Percentiles rank a stretch among this genome's conserved stretches.
These are phyloP conservation scores for Parietaria judaica DNA, from an alignment of 306 rosid genomes.

Conservation along the genomic window DNA sequence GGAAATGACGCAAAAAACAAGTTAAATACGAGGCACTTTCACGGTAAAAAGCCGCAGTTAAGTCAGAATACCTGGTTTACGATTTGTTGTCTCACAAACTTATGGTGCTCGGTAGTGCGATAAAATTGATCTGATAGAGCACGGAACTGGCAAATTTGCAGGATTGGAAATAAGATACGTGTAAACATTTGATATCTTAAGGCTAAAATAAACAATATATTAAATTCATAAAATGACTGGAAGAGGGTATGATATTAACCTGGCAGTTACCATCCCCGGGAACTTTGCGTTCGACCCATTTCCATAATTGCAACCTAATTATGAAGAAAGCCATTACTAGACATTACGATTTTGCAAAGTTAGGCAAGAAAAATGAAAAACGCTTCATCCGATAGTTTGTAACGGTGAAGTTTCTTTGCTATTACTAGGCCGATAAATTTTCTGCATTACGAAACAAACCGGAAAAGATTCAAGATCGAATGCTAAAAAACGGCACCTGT, in stretches of 20 bases:
- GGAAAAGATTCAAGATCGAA: not conserved
- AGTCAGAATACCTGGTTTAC: constrained; percentile 53
- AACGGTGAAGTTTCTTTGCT: no score
- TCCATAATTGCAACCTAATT: constrained; percentile 61
- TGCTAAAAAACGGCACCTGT: constrained; percentile 36
- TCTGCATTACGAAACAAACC: not conserved
- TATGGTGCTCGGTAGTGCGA: constrained; percentile 57
- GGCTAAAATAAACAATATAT: no score
- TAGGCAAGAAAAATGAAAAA: not conserved
- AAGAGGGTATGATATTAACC: constrained; percentile 34
- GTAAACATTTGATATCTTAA: no score
- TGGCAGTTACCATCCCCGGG: constrained; percentile 93
- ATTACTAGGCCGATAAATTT: no score
- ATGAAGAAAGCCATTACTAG: constrained; percentile 7
- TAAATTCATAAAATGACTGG: not conserved
- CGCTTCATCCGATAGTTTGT: not conserved
- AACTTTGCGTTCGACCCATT: constrained; percentile 50
- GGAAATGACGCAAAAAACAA: constrained; percentile 14
- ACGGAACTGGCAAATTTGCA: constrained; percentile 45
- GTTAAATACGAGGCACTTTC: constrained; percentile 13
- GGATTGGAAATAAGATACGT: not conserved
- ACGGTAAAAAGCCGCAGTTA: not conserved
- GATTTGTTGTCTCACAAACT: constrained; percentile 49
- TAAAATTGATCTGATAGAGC: constrained; percentile 83
- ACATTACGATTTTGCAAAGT: not conserved